Conservation (phyloP, 352 stramenopile genomes). For the Phytophthora crassamura region DNA sequence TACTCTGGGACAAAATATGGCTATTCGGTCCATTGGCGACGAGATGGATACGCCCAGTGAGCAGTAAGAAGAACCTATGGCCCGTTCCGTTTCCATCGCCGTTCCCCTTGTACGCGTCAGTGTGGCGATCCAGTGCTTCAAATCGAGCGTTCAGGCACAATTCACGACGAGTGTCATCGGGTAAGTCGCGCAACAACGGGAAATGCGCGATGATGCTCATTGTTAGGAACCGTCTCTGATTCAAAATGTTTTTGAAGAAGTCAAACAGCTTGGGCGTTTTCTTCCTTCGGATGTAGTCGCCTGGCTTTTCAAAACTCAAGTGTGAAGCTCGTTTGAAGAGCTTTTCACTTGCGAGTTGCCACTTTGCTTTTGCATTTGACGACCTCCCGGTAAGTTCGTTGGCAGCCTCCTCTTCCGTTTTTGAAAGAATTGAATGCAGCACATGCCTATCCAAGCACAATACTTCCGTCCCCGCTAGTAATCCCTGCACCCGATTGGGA, state of each 20-base stretch:
- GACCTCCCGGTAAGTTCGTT: slow-evolving; percentile 49
- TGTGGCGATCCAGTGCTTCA: slow-evolving; percentile 57
- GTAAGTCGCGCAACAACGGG: slow-evolving; percentile 47
- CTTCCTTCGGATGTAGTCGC: neutral
- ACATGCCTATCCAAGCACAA: slow-evolving; percentile 48
- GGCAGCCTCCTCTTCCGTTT: slow-evolving; percentile 59
- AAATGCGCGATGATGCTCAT: slow-evolving; percentile 63
- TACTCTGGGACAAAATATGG: slow-evolving; percentile 9
- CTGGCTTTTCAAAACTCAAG: slow-evolving; percentile 12
- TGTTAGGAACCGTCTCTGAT: slow-evolving; percentile 67
- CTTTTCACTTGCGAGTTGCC: slow-evolving; percentile 54
- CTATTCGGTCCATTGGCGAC: slow-evolving; percentile 38
- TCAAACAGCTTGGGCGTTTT: slow-evolving; percentile 64
- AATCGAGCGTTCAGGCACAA: slow-evolving; percentile 62
- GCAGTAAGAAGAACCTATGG: slow-evolving; percentile 55
- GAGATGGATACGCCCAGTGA: slow-evolving; percentile 56
- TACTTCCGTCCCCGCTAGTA: slow-evolving; percentile 28
- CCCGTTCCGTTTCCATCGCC: slow-evolving; percentile 24
- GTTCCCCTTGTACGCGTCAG: slow-evolving; percentile 55
- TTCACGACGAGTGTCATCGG: slow-evolving; percentile 47
- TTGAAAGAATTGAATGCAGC: slow-evolving; percentile 44
- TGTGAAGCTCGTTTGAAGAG: slow-evolving; percentile 26
- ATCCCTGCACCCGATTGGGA: neutral
- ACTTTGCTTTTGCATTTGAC: slow-evolving; percentile 51
- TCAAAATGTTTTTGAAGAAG: slow-evolving; percentile 73